Base-by-base conservation (phyloP, 2,329 filamentous ascomycete genomes). In the Diaporthe batatas region DNA sequence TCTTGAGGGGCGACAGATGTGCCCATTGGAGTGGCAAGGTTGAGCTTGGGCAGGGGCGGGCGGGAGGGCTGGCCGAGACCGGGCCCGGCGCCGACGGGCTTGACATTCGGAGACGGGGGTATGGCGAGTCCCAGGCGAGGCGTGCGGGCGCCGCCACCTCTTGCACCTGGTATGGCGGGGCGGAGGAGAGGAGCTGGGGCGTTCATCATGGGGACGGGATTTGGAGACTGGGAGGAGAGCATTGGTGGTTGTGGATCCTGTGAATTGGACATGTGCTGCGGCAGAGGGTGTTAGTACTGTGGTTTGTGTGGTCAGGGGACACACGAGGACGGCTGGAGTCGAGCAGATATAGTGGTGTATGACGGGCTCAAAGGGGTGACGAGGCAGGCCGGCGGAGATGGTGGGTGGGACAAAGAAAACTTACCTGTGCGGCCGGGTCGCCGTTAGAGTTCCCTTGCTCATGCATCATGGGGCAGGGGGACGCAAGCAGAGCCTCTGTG, bases 71-170 rank as follows among this genome's bases (percentile, higher is more conserved):
- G 73, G 29, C 55, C 49, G 36, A 55, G 57, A 6, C 64, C 83
- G 6, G 51, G 53, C 78, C 87, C 82, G 77, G 86, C 87, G 76
- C 89, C 89, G 68, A 96, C 90, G 2, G 95, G 91, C 82, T 95
- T 94, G 75, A 88, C 92, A 83, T 91, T 96, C 64, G 94, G 94
- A 47, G 94, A 97, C 0, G 93, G 91, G 49, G 96, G 96, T 73
- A 98, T 98, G 58, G 95, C 94, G 72, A 98, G 90, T 57, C 95
- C 96, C 73, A 98, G 89, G 78, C 93, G 91, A 36, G 94, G 94
- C 69, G 92, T 87, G 75, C 93, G 88, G 73, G 88, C 85, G 73
- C 90, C 91, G 76, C 87, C 85, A 77, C 86, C 87, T 77, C 91
- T 88, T 76, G 86, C 87, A 76, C 94, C 93, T 51, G 93, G 93